Percentiles rank a stretch among this genome's conserved stretches.
These are phyloP conservation scores for Termitomyces sp. DNA, from an alignment of 768 basidiomycete species.

Conservation along the genomic window DNA sequence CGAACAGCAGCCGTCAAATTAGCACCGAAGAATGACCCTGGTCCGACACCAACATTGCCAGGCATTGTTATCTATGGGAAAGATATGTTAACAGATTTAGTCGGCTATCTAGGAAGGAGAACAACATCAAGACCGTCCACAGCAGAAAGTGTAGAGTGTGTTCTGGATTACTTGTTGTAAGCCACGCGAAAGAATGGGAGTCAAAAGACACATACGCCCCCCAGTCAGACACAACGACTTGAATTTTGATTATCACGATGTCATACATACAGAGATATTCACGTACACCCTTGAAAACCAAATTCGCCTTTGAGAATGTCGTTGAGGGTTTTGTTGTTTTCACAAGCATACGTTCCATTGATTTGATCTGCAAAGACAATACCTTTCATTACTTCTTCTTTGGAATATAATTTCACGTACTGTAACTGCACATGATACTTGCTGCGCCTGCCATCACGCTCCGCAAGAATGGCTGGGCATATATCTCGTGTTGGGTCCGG, in stretches of 20 bases:
- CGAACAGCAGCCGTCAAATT: slow-evolving; percentile 67
- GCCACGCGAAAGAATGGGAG: neutral
- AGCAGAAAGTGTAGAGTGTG: slow-evolving; percentile 58
- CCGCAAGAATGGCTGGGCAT: slow-evolving; percentile 64
- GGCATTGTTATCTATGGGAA: slow-evolving; percentile 68
- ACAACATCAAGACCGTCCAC: slow-evolving; percentile 64
- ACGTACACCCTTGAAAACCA: slow-evolving; percentile 72
- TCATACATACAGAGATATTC: neutral
- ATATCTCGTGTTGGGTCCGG: slow-evolving; percentile 74
- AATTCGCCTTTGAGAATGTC: slow-evolving; percentile 69
- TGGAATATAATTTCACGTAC: slow-evolving; percentile 29
- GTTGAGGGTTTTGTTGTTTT: slow-evolving; percentile 68
- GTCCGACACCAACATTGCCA: slow-evolving; percentile 35
- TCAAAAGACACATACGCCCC: slow-evolving; percentile 36
- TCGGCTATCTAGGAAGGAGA: neutral
- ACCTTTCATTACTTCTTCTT: neutral
- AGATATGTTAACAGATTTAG: neutral
- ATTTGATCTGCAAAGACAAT: slow-evolving; percentile 44
- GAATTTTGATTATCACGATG: neutral
- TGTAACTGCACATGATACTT: slow-evolving; percentile 76
- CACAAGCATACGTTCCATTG: slow-evolving; percentile 72
- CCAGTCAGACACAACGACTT: slow-evolving; percentile 76
- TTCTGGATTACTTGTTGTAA: slow-evolving; percentile 20
- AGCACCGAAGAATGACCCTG: slow-evolving; percentile 55
- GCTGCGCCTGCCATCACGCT: slow-evolving; percentile 73